Evolutionary conservation across 306 rosid genomes (phyloP).

Genomic region (Argentina anserina): DNA sequence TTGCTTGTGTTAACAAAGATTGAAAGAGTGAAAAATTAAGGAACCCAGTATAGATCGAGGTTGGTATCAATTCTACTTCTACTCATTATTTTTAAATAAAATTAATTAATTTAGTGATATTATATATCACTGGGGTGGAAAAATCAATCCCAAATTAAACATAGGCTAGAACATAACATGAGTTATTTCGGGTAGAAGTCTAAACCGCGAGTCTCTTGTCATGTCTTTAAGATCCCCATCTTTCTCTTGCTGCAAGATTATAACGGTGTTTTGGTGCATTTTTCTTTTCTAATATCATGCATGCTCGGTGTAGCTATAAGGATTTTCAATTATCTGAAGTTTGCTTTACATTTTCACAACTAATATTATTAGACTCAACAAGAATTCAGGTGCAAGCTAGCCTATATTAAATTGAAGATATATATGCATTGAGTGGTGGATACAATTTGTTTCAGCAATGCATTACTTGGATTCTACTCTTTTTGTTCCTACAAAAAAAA

Average conservation of each 20-base stretch:
- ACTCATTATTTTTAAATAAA: no score
- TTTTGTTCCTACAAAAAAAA: slow-evolving; percentile 25
- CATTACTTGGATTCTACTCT: slow-evolving; percentile 64
- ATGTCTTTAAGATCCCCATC: no score
- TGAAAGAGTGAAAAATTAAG: not conserved
- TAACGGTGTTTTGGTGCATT: no score
- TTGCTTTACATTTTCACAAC: not conserved
- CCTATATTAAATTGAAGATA: not conserved
- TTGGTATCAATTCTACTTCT: no score
- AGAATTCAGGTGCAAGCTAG: not conserved
- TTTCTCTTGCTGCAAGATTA: no score
- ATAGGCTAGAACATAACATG: no score
- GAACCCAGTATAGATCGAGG: no score
- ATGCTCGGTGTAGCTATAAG: not conserved
- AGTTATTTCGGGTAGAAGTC: no score
- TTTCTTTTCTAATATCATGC: not conserved
- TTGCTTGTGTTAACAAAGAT: not conserved
- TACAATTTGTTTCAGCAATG: slow-evolving; percentile 24
- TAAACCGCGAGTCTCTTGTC: no score
- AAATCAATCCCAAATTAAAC: no score
- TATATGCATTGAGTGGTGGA: slow-evolving; percentile 15
- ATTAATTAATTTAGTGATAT: no score
- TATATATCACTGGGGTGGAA: no score
- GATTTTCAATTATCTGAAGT: not conserved
- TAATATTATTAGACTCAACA: not conserved